These are phyloP conservation scores for Rutstroemia sydowiana DNA, from an alignment of 2,329 filamentous ascomycete genomes.

Conservation along the genomic window DNA sequence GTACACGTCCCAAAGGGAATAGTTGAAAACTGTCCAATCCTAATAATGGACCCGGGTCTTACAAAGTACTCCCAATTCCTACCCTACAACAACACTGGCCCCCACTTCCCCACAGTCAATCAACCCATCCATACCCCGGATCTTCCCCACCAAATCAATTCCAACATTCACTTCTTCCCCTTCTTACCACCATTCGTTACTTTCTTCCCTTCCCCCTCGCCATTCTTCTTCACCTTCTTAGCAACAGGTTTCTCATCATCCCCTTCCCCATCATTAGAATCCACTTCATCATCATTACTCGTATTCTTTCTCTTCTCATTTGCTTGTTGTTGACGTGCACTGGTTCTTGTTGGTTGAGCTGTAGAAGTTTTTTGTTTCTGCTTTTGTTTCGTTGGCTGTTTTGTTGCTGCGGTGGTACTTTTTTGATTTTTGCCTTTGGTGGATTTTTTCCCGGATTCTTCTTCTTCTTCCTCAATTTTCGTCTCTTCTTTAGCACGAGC, in stretches of 20 bases:
- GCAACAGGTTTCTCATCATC: not conserved
- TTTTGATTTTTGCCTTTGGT: not conserved
- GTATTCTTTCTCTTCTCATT: constrained; percentile 3
- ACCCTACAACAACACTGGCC: too few relatives aligned
- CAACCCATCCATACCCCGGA: too few relatives aligned
- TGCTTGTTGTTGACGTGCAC: not conserved
- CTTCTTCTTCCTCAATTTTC: not conserved
- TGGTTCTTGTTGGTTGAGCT: not conserved
- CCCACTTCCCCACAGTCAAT: too few relatives aligned
- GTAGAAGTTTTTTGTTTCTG: not conserved
- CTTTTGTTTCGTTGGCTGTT: not conserved
- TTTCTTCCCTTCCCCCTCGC: not conserved
- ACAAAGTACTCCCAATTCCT: too few relatives aligned
- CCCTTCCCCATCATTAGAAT: not conserved
- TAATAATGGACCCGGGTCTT: too few relatives aligned
- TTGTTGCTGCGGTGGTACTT: not conserved
- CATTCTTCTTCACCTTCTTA: constrained; percentile 3
- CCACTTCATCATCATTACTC: not conserved
- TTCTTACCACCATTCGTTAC: not conserved
- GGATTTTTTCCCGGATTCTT: not conserved
- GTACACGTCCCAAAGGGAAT: too few relatives aligned
- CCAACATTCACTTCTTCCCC: constrained; percentile 4
- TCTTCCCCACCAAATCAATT: not conserved
- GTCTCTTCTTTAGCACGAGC: not conserved
- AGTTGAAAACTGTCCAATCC: too few relatives aligned